Conservation (phyloP, 345 rosid genomes). For the Triadica sebifera region DNA sequence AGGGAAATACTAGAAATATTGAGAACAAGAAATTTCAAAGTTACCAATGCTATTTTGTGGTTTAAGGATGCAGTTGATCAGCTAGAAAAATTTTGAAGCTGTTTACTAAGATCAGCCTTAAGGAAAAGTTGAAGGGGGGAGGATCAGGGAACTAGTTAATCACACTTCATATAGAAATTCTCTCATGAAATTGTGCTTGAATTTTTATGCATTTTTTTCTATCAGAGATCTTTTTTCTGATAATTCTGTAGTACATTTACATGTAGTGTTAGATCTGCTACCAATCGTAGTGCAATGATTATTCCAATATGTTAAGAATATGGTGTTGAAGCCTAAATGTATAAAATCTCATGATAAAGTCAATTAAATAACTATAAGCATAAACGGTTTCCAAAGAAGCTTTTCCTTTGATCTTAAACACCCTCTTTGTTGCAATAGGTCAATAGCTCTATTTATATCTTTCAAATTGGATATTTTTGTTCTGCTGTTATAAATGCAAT, state of each 20-base stretch:
- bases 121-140: neutral
- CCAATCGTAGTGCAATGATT: neutral
- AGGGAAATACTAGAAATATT: neutral
- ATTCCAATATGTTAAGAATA: neutral
- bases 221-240: neutral
- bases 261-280: neutral
- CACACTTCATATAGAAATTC: neutral
- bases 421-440: neutral
- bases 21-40: neutral
- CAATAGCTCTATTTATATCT: neutral
- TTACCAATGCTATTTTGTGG: no score
- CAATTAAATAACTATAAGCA: no score
- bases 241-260: neutral
- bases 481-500: neutral
- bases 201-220: no score
- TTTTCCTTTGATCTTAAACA: neutral
- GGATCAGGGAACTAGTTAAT: neutral
- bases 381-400: no score
- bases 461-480: neutral
- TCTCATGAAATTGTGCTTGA: neutral
- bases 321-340: neutral
- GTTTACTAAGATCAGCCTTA: neutral
- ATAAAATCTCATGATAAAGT: no score
- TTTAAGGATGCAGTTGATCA: neutral
- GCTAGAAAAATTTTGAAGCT: neutral